phyloP scores from a whole-genome alignment of 192 early-diverging fungal species.

The Entomortierella chlamydospora region DNA sequence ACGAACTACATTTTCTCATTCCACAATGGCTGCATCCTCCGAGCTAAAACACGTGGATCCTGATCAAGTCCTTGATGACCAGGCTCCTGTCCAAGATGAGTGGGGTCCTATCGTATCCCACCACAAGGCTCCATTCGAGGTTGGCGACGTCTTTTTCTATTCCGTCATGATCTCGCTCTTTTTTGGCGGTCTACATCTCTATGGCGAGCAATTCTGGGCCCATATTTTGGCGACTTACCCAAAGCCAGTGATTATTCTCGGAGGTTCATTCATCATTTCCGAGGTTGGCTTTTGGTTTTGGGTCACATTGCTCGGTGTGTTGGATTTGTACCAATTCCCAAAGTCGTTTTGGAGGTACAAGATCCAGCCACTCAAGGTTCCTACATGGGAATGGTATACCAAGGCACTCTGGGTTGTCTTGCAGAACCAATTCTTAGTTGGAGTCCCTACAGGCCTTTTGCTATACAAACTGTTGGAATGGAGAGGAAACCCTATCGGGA shows the following conservation, averaged over 20 bases:
- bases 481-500: constrained; percentile 74
- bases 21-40: constrained; percentile 12
- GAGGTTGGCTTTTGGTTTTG: constrained; percentile 52
- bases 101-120: constrained; percentile 35
- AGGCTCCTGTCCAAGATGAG: constrained; percentile 31
- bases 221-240: constrained; percentile 40
- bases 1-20: neutral
- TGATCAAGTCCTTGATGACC: constrained; percentile 20
- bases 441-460: constrained; percentile 75
- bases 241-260: constrained; percentile 36
- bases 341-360: constrained; percentile 71
- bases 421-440: constrained; percentile 71
- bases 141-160: constrained; percentile 51
- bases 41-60: constrained; percentile 15
- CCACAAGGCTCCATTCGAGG: constrained; percentile 35
- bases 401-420: constrained; percentile 70
- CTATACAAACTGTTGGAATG: constrained; percentile 70
- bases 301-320: constrained; percentile 31
- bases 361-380: constrained; percentile 74
- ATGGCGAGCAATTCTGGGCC: constrained; percentile 43
- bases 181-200: constrained; percentile 37
- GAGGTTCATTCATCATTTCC: constrained; percentile 37
- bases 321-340: constrained; percentile 50
- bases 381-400: constrained; percentile 65
- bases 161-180: constrained; percentile 30